phyloP scores from a whole-genome alignment of 495 filamentous ascomycete species.

The Achaetomiella virescens region DNA sequence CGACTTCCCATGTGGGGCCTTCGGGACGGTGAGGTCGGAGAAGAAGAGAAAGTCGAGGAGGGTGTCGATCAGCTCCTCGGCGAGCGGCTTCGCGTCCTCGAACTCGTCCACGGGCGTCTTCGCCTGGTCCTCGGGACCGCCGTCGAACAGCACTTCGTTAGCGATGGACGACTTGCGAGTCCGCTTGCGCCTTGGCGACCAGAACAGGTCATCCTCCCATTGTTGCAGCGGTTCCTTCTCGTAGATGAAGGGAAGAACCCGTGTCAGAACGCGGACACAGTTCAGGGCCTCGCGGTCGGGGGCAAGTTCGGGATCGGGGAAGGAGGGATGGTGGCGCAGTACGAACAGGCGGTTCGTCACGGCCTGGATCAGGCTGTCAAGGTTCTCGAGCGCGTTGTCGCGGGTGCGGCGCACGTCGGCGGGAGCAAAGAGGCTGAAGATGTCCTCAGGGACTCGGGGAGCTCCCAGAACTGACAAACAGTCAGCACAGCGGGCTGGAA shows the following conservation, averaged over 20 bases:
- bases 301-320: conserved; percentile 83
- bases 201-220: conserved; percentile 95
- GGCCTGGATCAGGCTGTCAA: conserved; percentile 83
- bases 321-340: conserved; percentile 81
- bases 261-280: conserved; percentile 87
- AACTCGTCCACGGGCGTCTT: conserved; percentile 53
- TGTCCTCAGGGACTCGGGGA: conserved; percentile 93
- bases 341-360: conserved; percentile 73
- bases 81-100: conserved; percentile 80
- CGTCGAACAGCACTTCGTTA: conserved; percentile 81
- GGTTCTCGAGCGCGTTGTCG: conserved; percentile 78
- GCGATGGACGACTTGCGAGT: conserved; percentile 47
- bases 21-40: conserved; percentile 77
- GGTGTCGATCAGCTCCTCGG: conserved; percentile 89
- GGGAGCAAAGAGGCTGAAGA: conserved; percentile 93
- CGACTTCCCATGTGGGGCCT: conserved; percentile 54
- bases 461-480: conserved; percentile 79
- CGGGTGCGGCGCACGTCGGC: conserved; percentile 88
- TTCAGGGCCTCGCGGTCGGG: conserved; percentile 87
- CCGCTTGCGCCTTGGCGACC: conserved; percentile 64
- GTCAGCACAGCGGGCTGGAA: not conserved
- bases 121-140: conserved; percentile 51
- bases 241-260: conserved; percentile 86
- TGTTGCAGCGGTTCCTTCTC: conserved; percentile 77
- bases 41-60: conserved; percentile 89